Percentiles rank a stretch among this genome's conserved stretches.
Conservation (phyloP, 441 rosid genomes). For the Melastoma candidum region DNA sequence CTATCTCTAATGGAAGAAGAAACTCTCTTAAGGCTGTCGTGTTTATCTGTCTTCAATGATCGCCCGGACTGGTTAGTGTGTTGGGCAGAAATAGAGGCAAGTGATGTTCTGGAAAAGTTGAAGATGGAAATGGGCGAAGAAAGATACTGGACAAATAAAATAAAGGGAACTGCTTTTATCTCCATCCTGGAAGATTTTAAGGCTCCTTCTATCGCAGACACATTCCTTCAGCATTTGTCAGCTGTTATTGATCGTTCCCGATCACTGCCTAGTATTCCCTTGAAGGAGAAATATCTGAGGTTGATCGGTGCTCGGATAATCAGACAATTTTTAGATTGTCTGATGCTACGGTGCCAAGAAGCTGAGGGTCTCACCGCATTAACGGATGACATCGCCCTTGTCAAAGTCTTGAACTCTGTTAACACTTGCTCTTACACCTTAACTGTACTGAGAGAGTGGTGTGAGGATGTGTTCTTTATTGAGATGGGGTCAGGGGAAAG, state of each 20-base stretch:
- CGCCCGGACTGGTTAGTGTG: conserved; percentile 82
- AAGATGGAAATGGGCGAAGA: conserved; percentile 44
- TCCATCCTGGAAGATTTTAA: conserved; percentile 52
- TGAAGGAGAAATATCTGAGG: conserved; percentile 67
- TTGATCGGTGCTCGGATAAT: conserved; percentile 51
- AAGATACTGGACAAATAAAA: conserved; percentile 64
- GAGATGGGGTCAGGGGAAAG: conserved; percentile 49
- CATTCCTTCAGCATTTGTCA: conserved; percentile 41
- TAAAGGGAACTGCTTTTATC: conserved; percentile 39
- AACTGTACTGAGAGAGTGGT: conserved; percentile 67
- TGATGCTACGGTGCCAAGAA: conserved; percentile 74
- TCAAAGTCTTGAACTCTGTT: conserved; percentile 61
- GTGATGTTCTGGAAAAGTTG: conserved; percentile 50
- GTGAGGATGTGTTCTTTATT: conserved; percentile 74
- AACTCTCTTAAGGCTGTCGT: conserved; percentile 57
- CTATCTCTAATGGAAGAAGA: conserved; percentile 65
- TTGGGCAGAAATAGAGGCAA: conserved; percentile 83
- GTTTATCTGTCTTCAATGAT: conserved; percentile 75
- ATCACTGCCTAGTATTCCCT: conserved; percentile 43
- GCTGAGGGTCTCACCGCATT: conserved; percentile 92
- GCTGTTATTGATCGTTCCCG: conserved; percentile 57
- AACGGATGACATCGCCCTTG: conserved; percentile 62
- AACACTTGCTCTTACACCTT: conserved; percentile 64
- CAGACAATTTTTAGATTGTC: conserved; percentile 48
- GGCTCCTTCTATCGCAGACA: conserved; percentile 54